These are phyloP conservation scores for Isabelozyma gotoi DNA, from an alignment of 805 yeast genomes.

Conservation along the genomic window DNA sequence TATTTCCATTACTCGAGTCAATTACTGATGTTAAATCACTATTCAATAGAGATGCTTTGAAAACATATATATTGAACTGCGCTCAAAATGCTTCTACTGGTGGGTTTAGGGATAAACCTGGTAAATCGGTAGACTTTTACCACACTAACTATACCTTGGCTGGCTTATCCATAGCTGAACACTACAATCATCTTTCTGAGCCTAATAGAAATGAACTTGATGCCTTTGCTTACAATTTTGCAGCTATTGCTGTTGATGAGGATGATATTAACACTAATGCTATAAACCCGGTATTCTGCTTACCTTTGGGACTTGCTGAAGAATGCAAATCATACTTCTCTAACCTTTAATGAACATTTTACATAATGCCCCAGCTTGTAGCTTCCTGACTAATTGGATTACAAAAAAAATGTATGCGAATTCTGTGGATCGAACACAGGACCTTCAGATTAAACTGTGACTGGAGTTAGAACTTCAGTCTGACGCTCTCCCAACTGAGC, in stretches of 20 bases:
- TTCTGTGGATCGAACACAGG: conserved; percentile 88
- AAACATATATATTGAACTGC: conserved; percentile 68
- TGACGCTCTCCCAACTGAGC: conserved; percentile 41
- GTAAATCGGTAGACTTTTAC: conserved; percentile 75
- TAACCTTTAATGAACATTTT: background rate
- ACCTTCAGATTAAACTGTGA: conserved; percentile 65
- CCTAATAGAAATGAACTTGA: background rate
- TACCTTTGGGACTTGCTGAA: conserved; percentile 47
- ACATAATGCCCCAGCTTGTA: background rate
- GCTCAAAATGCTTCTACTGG: conserved; percentile 65
- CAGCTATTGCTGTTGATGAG: background rate
- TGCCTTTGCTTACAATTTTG: background rate
- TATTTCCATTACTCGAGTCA: conserved; percentile 61
- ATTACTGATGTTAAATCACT: conserved; percentile 24
- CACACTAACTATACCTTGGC: conserved; percentile 84
- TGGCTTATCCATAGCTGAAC: conserved; percentile 68
- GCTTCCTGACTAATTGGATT: background rate
- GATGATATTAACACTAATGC: conserved; percentile 12
- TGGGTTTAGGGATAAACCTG: conserved; percentile 90
- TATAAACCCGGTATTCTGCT: conserved; percentile 59
- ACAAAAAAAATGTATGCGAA: conserved; percentile 44
- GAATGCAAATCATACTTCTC: conserved; percentile 14
- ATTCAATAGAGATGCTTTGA: conserved; percentile 58
- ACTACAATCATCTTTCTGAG: conserved; percentile 13
- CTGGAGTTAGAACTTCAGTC: conserved; percentile 32